Base-by-base conservation (phyloP, 371 early-diverging fungal genomes). In the Syncephalastrum racemosum region DNA sequence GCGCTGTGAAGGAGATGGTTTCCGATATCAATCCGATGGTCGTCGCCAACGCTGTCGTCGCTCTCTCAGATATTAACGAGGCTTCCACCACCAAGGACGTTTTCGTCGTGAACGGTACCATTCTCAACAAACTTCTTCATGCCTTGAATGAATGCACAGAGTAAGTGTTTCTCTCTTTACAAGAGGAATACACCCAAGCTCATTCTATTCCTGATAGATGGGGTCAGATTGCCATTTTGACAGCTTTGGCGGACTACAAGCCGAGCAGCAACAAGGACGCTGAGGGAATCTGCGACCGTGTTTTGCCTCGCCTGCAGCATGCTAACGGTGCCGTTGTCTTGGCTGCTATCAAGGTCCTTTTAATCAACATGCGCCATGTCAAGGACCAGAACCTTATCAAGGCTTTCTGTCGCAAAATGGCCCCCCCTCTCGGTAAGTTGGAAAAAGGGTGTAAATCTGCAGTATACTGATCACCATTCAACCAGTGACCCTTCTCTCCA, bases 11-110 rank as follows among this genome's bases (percentile, higher is more conserved):
- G 55, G 96, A 94, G 8, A 79, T 96, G 80, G 81, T 99, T 43
- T 84, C 90, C 0, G 98, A 99, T 68, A 77, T 93, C 6, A 99
- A 99, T 72, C 93, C 98, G 0, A 94, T 94, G 91, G 97, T 97
- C 2, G 91, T 97, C 13, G 91, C 98, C 7, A 95, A 93, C 66
- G 94, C 96, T 4, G 86, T 96, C 0, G 90, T 93, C 16, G 92
- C 94, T 12, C 74, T 97, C 54, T 81, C 83, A 14, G 97, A 98
- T 66, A 98, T 98, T 58, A 85, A 90, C 45, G 92, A 92, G 63
- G 74, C 86, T 25, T 90, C 92, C 12, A 75, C 82, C 36, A 75
- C 74, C 49, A 85, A 86, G 24, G 86, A 87, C 36, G 73, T 73
- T 54, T 85, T 96, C 67, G 70, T 75, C 27, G 66, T 98, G 54